Base-by-base conservation (phyloP, 495 filamentous ascomycete species). In the Hypoxylon fragiforme region DNA sequence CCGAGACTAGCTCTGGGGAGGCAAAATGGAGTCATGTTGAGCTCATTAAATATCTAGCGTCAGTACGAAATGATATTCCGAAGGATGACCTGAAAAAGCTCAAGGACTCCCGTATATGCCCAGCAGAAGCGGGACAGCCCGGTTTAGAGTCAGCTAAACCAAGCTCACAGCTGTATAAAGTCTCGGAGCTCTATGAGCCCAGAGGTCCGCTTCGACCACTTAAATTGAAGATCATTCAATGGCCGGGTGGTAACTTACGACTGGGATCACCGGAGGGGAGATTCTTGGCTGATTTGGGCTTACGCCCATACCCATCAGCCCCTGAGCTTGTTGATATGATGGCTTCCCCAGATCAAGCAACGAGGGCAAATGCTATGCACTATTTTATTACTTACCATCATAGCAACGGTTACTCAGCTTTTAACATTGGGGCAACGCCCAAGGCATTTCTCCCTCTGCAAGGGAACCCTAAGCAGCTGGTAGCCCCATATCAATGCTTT, bases 21-120 rank as follows among this genome's bases (percentile, higher is more conserved):
- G 69, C 75, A 13, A 90, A 86, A 76, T 96, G 88, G 90, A 95
- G 85, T 57, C 94, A 97, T 66, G 85, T 95, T 37, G 92, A 97
- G 59, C 78, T 99, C 12, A 92, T 99, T 70, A 89, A 86, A 53
- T 99, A 99, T 61, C 80, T 99, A 34, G 81, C 89, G 7, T 92
- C 91, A 12, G 91, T 99, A 7, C 81, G 82, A 44, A 83, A 91
- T 39, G 95, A 99, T 64, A 96, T 99, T 46, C 95, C 94, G 7
- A 61, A 70, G 8, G 86, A 85, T 24, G 95, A 99, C 68, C 81
- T 97, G 45, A 84, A 82, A 54, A 86, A 86, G 54, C 80, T 99
- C 21, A 87, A 77, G 28, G 77, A 81, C 22, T 88, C 88, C 1
- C 83, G 81, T 16, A 87, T 97, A 20, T 96, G 91, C 56, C 88